A percentile compares a stretch with the other conserved stretches of the same genome.
Evolutionary conservation across 78 protist species (phyloP).

Genomic region (Bigelowiella natans): DNA sequence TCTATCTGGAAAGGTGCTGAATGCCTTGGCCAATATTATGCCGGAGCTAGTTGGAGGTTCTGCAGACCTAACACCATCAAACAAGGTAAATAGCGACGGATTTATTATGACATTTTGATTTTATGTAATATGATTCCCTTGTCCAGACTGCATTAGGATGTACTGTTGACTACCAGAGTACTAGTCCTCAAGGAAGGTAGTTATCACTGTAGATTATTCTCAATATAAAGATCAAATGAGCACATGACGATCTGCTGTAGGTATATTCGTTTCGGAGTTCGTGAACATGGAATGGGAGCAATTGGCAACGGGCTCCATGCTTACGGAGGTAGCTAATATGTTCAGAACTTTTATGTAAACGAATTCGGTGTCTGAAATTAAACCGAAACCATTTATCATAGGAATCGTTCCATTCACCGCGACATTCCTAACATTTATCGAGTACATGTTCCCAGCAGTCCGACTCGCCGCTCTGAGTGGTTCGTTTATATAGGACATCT

Average conservation of each 20-base stretch:
- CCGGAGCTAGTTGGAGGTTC: conserved; percentile 12
- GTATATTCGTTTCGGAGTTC: not conserved
- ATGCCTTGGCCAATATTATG: not conserved
- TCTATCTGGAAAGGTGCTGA: not conserved
- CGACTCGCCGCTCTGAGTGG: conserved; percentile 14
- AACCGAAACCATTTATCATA: too few relatives aligned
- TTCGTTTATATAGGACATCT: too few relatives aligned
- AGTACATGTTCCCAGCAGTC: conserved; percentile 1
- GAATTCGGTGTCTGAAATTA: too few relatives aligned
- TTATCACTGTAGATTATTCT: not conserved
- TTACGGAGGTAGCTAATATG: conserved; percentile 6
- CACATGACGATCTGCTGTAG: not conserved
- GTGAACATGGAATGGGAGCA: conserved; percentile 1
- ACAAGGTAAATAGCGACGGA: too few relatives aligned
- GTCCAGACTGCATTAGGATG: not conserved
- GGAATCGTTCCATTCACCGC: conserved; percentile 11
- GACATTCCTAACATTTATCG: conserved; percentile 3
- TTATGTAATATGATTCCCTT: too few relatives aligned
- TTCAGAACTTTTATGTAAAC: too few relatives aligned
- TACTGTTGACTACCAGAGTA: not conserved
- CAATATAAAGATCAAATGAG: not conserved
- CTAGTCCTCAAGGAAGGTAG: not conserved
- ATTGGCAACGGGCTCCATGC: conserved; percentile 8
- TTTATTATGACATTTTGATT: too few relatives aligned
- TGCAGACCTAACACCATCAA: conserved; percentile 18